Conservation (phyloP, 768 basidiomycete species). For the Hygrophorus russula region DNA sequence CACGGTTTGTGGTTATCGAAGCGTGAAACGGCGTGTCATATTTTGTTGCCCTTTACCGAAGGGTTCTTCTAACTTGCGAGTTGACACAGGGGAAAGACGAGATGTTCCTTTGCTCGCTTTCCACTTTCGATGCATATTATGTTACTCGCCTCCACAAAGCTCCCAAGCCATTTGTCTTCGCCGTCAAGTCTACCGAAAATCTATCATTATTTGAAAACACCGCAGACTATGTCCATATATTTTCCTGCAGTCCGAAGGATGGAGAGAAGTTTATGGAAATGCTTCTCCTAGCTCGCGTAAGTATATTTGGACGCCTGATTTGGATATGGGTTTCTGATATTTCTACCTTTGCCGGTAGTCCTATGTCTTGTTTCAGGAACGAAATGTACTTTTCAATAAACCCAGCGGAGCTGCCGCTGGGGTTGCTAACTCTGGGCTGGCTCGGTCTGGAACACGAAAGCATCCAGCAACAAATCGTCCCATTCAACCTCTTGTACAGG, state of each 20-base stretch:
- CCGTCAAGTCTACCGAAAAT: slow-evolving; percentile 83
- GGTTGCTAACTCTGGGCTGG: slow-evolving; percentile 16
- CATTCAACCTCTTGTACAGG: slow-evolving; percentile 21
- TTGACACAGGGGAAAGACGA: slow-evolving; percentile 70
- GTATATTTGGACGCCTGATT: slow-evolving; percentile 16
- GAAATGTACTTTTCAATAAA: slow-evolving; percentile 49
- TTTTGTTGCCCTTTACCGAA: slow-evolving; percentile 5
- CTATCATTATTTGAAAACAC: slow-evolving; percentile 79
- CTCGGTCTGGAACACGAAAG: slow-evolving; percentile 31
- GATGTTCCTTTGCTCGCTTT: slow-evolving; percentile 68
- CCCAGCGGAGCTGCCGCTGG: slow-evolving; percentile 16
- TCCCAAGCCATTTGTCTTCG: slow-evolving; percentile 79
- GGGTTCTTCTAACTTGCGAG: background rate
- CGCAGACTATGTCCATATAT: slow-evolving; percentile 79
- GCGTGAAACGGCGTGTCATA: slow-evolving; percentile 62
- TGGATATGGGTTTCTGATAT: background rate
- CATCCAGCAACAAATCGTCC: slow-evolving; percentile 18
- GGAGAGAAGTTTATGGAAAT: slow-evolving; percentile 71
- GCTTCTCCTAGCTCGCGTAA: slow-evolving; percentile 72
- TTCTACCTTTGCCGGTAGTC: slow-evolving; percentile 37
- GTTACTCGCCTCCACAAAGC: slow-evolving; percentile 69
- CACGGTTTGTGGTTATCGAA: slow-evolving; percentile 84
- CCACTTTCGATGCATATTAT: slow-evolving; percentile 81
- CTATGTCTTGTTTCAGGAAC: slow-evolving; percentile 74
- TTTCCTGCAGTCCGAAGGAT: slow-evolving; percentile 66